phyloP scores from a whole-genome alignment of 345 rosid species.

The Salix udensis region DNA sequence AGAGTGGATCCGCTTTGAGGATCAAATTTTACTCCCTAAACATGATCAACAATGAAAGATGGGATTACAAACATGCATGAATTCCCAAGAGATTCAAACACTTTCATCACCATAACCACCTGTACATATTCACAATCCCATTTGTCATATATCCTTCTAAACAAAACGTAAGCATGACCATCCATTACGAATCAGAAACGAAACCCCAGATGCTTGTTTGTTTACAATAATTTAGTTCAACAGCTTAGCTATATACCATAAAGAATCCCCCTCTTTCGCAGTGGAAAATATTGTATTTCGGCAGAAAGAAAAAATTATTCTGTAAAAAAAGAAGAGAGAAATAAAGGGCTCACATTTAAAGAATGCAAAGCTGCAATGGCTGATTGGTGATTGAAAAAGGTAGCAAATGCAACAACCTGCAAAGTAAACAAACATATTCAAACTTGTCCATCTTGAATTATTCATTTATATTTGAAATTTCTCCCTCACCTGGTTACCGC shows the following conservation, averaged over 20 bases:
- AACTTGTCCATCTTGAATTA: background rate
- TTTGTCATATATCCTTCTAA: background rate
- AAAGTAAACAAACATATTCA: background rate
- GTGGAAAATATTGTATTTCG: too few species aligned
- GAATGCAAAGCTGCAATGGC: slow-evolving; percentile 67
- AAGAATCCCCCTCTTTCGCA: too few species aligned
- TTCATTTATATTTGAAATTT: too few species aligned
- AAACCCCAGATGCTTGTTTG: background rate
- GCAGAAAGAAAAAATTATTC: too few species aligned
- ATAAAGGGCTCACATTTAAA: slow-evolving; percentile 51
- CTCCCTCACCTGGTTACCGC: slow-evolving; percentile 66
- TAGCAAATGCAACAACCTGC: slow-evolving; percentile 91
- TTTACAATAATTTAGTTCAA: background rate
- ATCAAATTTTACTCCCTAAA: slow-evolving; percentile 79
- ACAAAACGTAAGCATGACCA: background rate
- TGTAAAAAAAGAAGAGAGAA: background rate
- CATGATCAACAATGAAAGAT: slow-evolving; percentile 13
- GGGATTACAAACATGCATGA: background rate
- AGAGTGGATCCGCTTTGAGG: slow-evolving; percentile 68
- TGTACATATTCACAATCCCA: background rate
- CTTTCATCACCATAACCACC: background rate
- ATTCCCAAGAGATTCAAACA: slow-evolving; percentile 6
- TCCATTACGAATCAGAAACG: background rate
- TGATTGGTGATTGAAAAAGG: slow-evolving; percentile 65
- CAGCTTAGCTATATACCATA: background rate